Conservation (phyloP, 1,284 basidiomycete genomes). For the Moesziomyces antarcticus region DNA sequence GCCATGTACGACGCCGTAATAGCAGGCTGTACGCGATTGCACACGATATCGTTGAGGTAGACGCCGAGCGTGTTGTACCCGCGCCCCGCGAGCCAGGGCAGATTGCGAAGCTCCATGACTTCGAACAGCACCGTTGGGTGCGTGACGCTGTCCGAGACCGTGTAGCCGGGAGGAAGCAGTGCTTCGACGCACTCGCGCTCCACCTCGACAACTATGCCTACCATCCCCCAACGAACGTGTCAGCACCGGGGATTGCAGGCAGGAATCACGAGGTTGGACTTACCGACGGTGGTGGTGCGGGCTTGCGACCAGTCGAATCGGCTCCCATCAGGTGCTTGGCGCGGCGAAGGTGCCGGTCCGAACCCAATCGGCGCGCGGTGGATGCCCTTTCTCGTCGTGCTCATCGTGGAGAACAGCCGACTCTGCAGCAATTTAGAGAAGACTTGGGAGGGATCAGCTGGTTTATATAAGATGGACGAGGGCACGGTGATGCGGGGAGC, state of each 20-base stretch:
- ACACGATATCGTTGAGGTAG: slow-evolving; percentile 52
- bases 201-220: slow-evolving; percentile 12
- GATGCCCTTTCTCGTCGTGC: neutral
- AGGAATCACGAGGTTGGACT: neutral
- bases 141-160: neutral
- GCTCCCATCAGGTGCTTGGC: slow-evolving; percentile 43
- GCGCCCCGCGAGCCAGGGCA: slow-evolving; percentile 59
- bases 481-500: too few species aligned
- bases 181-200: slow-evolving; percentile 17
- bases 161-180: slow-evolving; percentile 39
- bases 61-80: slow-evolving; percentile 62
- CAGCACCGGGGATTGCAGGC: neutral
- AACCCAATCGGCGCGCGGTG: slow-evolving; percentile 54
- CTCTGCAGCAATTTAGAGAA: too few species aligned
- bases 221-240: too few species aligned
- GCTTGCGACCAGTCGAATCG: slow-evolving; percentile 33
- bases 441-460: too few species aligned
- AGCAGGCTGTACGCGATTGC: slow-evolving; percentile 16
- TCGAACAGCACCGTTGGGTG: slow-evolving; percentile 52
- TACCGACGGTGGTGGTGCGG: slow-evolving; percentile 33
- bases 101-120: slow-evolving; percentile 59
- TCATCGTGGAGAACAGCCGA: neutral
- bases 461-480: too few species aligned
- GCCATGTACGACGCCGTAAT: slow-evolving; percentile 50
- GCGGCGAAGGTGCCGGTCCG: slow-evolving; percentile 51